phyloP scores from a whole-genome alignment of 2,329 filamentous ascomycete genomes.

The Verticillium tricorpus region DNA sequence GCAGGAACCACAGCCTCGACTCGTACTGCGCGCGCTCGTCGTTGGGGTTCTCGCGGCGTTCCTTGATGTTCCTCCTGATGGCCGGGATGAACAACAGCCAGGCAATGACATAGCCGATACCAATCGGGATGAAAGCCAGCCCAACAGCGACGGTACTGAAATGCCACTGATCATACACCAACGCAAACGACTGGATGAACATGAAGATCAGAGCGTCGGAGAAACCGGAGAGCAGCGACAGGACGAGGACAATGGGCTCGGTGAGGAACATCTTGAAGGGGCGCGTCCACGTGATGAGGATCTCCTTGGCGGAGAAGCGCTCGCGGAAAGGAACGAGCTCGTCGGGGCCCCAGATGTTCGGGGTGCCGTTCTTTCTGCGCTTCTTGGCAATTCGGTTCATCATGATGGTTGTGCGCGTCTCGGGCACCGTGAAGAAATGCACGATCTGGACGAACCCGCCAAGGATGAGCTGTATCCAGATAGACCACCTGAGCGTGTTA shows the following conservation, averaged over 20 bases:
- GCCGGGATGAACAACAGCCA: conserved; percentile 56
- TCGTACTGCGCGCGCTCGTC: conserved; percentile 64
- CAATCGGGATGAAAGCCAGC: conserved; percentile 60
- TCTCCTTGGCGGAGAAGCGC: conserved; percentile 54
- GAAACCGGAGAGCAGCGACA: conserved; percentile 69
- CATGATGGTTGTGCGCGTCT: conserved; percentile 72
- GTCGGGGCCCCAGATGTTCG: conserved; percentile 67
- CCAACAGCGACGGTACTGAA: conserved; percentile 55
- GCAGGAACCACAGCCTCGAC: conserved; percentile 59
- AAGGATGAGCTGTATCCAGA: conserved; percentile 83
- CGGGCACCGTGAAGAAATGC: conserved; percentile 67
- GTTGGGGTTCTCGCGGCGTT: conserved; percentile 44
- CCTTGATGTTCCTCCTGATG: conserved; percentile 48
- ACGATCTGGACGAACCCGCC: conserved; percentile 64
- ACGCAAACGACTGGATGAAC: conserved; percentile 66
- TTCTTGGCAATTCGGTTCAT: conserved; percentile 77
- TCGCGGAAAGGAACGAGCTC: conserved; percentile 60
- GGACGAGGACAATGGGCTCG: conserved; percentile 67
- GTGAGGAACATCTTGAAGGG: conserved; percentile 71
- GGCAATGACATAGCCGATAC: conserved; percentile 61
- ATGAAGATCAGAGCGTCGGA: conserved; percentile 74
- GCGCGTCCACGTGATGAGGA: conserved; percentile 53
- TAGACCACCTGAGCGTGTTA: conserved; percentile 46
- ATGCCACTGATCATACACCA: conserved; percentile 65
- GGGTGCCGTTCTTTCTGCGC: conserved; percentile 56